These are phyloP conservation scores for Apiotrichum montevideense DNA, from an alignment of 1,284 basidiomycete species.

Conservation along the genomic window DNA sequence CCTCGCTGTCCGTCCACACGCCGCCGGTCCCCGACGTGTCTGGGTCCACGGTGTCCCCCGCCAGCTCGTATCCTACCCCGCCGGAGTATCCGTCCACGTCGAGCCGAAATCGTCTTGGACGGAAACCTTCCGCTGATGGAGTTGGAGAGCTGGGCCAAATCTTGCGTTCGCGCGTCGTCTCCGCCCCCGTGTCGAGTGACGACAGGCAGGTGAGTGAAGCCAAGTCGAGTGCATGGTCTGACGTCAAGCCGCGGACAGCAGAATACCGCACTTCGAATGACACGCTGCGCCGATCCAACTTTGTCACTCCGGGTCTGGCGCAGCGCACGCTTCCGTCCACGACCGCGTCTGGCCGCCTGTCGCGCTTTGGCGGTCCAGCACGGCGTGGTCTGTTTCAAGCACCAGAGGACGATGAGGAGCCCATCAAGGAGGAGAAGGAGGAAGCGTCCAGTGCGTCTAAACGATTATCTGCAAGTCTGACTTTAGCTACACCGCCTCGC, in stretches of 20 bases:
- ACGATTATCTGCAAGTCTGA: background rate
- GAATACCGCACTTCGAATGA: background rate
- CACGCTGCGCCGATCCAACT: slow-evolving; percentile 1
- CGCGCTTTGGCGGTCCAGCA: slow-evolving; percentile 41
- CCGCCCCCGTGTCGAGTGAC: slow-evolving; percentile 21
- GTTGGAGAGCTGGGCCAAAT: background rate
- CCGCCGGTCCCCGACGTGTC: too few relatives aligned
- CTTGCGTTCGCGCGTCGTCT: slow-evolving; percentile 21
- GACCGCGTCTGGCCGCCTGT: slow-evolving; percentile 30
- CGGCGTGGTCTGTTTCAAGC: slow-evolving; percentile 24
- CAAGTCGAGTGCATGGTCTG: background rate
- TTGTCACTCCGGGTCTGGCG: slow-evolving; percentile 29
- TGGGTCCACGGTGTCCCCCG: background rate
- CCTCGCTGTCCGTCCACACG: too few relatives aligned
- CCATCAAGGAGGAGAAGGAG: slow-evolving; percentile 10
- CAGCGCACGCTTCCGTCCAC: slow-evolving; percentile 25
- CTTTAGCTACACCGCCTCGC: too few relatives aligned
- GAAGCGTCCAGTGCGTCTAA: slow-evolving; percentile 6
- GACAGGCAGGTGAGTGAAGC: background rate
- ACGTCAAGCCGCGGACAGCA: background rate
- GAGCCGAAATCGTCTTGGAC: background rate
- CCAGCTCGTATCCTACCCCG: background rate
- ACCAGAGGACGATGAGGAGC: slow-evolving; percentile 16
- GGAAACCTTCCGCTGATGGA: background rate
- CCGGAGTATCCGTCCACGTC: background rate